These are phyloP conservation scores for Colletotrichum sansevieriae DNA, from an alignment of 2,329 filamentous ascomycete species.

Conservation along the genomic window DNA sequence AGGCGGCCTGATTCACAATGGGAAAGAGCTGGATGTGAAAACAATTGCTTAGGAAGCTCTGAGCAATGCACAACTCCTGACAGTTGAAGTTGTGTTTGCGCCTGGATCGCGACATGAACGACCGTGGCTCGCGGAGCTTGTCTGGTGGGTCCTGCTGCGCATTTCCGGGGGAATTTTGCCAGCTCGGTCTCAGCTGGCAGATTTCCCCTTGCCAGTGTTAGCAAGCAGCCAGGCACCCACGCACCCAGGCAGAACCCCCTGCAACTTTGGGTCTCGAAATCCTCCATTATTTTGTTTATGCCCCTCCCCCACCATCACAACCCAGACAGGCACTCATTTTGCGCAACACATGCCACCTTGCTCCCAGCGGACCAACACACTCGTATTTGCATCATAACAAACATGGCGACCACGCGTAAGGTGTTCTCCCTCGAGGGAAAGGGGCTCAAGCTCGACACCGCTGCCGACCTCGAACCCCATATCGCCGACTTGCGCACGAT, in stretches of 20 bases:
- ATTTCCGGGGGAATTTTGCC: neutral
- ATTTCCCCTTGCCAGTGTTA: neutral
- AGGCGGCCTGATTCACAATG: neutral
- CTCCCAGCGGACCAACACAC: slow-evolving; percentile 5
- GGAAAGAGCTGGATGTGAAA: neutral
- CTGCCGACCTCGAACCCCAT: slow-evolving; percentile 86
- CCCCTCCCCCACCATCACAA: slow-evolving; percentile 40
- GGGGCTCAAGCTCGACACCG: slow-evolving; percentile 91
- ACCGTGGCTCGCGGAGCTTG: slow-evolving; percentile 35
- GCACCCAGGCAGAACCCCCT: slow-evolving; percentile 29
- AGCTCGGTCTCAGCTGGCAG: slow-evolving; percentile 2
- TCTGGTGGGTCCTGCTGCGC: slow-evolving; percentile 29
- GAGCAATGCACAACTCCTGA: slow-evolving; percentile 4
- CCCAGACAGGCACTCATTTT: slow-evolving; percentile 36
- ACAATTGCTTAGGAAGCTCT: slow-evolving; percentile 19
- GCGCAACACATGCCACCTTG: slow-evolving; percentile 34
- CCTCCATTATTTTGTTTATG: slow-evolving; percentile 37
- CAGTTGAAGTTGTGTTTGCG: slow-evolving; percentile 40
- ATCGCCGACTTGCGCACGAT: slow-evolving; percentile 80
- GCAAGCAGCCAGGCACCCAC: slow-evolving; percentile 28
- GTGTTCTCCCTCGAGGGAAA: slow-evolving; percentile 93
- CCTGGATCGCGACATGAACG: slow-evolving; percentile 35
- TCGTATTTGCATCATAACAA: slow-evolving; percentile 18
- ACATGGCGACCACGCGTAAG: slow-evolving; percentile 56
- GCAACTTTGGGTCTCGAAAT: slow-evolving; percentile 36